Base-by-base conservation (phyloP, 768 basidiomycete species). In the Rhizopogon roseolus region DNA sequence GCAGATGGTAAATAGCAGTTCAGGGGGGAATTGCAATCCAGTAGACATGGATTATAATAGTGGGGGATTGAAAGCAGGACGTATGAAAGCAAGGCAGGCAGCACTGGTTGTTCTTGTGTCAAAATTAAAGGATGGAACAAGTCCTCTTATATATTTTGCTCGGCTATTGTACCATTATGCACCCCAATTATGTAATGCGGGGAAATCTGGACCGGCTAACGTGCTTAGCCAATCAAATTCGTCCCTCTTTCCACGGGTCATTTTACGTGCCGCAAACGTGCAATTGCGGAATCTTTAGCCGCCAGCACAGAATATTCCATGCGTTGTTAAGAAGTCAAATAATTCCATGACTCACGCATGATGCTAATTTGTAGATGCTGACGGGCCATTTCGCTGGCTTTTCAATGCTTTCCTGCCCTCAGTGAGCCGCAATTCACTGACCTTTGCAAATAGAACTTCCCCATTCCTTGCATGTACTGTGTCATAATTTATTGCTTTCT, bases 1-100 rank as follows among this genome's bases (percentile, higher is more conserved):
- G 59, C 88, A 92, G 55, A 94, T 85, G 29, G 82, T 71, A 54
- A 81, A 81, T 52, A 90, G 78, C 14, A 93, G 69, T 62, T 93
- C 90, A 7, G 84, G 75, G 6, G 90, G 90, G 66, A 79, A 90
- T 56, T 79, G 75, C 37, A 63, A 52, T 40, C 73, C 66, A 43
- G 63, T 53, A 39, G 64, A 60, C 65, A 65, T 64, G 45, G 61
- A 19, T 52, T 28, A 27, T 41, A 61, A 58, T 58, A 42, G 25
- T 7, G 27, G 38, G 14, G 50, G 57, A 56, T 59, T 50, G 57
- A 44, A 32, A 36, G 43, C 10, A 39, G 46, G 54, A 54, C 51
- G 54, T 19, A 10, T 4, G n/a, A 43, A 6, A 5, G 11, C 3
- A 25, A 28, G 16, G 27, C n/a, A 10, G 38, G n/a, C n/a, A n/a